These are phyloP conservation scores for Populus davidiana DNA, from an alignment of 345 rosid genomes.

Conservation along the genomic window DNA sequence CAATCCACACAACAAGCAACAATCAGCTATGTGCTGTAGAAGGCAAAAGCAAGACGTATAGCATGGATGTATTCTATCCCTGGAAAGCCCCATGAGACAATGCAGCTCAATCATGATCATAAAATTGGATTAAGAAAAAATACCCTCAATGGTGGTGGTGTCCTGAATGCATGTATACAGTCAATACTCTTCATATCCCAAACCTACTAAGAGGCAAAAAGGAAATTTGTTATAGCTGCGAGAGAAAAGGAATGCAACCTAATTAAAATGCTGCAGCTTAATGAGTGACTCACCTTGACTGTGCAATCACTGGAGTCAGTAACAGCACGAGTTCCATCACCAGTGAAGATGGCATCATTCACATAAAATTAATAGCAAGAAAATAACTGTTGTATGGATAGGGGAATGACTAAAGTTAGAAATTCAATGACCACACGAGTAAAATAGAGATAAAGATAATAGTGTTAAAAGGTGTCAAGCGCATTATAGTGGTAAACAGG, in stretches of 20 bases:
- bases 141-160: slow-evolving; percentile 95
- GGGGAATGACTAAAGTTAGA: background rate
- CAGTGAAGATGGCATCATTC: slow-evolving; percentile 50
- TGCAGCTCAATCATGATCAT: background rate
- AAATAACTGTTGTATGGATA: background rate
- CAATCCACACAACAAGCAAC: slow-evolving; percentile 16
- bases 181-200: slow-evolving; percentile 97
- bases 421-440: background rate
- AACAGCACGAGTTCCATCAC: slow-evolving; percentile 80
- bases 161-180: slow-evolving; percentile 88
- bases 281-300: slow-evolving; percentile 51
- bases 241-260: background rate
- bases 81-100: slow-evolving; percentile 10
- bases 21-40: background rate
- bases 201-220: slow-evolving; percentile 45
- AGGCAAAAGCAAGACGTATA: background rate
- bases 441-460: background rate
- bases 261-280: background rate
- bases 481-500: background rate
- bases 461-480: background rate
- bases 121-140: slow-evolving; percentile 8
- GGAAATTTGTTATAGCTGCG: background rate
- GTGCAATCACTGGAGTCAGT: slow-evolving; percentile 94
- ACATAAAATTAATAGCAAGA: background rate
- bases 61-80: background rate